Evolutionary conservation across 2,329 filamentous ascomycete species (phyloP), one percentile per base, ranked within the genome.

Genomic region (Paracoccidioides lutzii): DNA sequence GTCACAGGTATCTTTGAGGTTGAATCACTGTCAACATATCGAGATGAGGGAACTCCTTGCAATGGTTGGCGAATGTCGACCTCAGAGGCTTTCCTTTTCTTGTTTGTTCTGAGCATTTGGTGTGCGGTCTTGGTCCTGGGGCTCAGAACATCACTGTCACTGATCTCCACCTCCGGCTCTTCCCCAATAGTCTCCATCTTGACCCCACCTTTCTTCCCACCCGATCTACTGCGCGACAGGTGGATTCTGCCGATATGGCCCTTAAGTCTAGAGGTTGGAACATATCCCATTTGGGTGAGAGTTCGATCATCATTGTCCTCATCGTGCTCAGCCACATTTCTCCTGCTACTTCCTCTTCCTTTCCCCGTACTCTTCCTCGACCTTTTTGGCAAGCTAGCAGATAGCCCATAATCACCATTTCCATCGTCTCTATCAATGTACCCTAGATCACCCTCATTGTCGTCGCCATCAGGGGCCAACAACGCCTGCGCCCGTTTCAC

Each of bases 241-340:
- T 22, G 14, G 7, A 7, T 37, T 49, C 14, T 44, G 22, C 40
- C 15, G 30, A 5, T n/a, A 41, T 32, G 6, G 4, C 32, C 10
- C 49, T 38, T 22, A 28, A 30, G 64, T 28, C 64, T 64, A 56
- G 70, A 59, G 46, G 65, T 68, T 4, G 67, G 67, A 38, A 73
- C 70, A 59, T 69, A 73, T 54, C 71, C 66, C 70, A 73, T 72
- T 59, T 73, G 71, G 2, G 71, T 73, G n/a, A 73, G 63, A 0
- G 70, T 73, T 6, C 8, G n/a, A 46, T 72, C 71, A 53, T 71
- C 63, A 15, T 61, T 59, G 46, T 71, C 62, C 12, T 60, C 59
- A 49, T 66, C 60, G 5, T 57, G 58, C 51, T 66, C 65, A 42
- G 41, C 22, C 2, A n/a, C 35, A 10, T 62, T 62, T 28, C 59